A percentile compares a stretch with the other conserved stretches of the same genome.
Conservation (phyloP, 1,139 yeast species). For the Pichia sp. region DNA sequence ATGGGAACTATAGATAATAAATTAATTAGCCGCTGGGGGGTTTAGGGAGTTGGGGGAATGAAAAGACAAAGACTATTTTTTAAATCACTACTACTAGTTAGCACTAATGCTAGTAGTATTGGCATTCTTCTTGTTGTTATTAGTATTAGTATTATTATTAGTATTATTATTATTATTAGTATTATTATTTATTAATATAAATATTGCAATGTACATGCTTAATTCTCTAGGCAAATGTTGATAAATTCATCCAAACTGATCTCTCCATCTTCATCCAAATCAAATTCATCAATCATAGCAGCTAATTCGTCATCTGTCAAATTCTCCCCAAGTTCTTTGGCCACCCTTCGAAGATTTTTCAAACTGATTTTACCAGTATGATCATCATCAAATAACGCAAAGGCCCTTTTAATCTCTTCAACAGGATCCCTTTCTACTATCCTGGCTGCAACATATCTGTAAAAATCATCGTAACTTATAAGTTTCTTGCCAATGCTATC, state of each 20-base stretch:
- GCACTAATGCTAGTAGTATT: no score
- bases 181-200: no score
- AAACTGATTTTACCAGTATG: constrained; percentile 79
- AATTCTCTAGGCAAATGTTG: constrained; percentile 72
- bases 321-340: constrained; percentile 89
- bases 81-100: no score
- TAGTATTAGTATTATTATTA: no score
- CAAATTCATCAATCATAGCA: constrained; percentile 98
- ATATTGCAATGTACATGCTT: constrained; percentile 9
- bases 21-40: no score
- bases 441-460: constrained; percentile 68
- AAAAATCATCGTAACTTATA: constrained; percentile 78
- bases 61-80: no score
- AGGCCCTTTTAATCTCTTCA: constrained; percentile 89
- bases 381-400: constrained; percentile 84
- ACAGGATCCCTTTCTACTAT: constrained; percentile 83
- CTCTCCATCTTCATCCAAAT: constrained; percentile 93
- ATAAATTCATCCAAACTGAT: constrained; percentile 91
- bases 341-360: constrained; percentile 79
- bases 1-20: no score
- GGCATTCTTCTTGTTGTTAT: no score
- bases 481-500: constrained; percentile 71
- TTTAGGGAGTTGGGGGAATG: no score
- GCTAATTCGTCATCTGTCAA: constrained; percentile 86
- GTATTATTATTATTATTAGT: no score